These are phyloP conservation scores for Hyaloscypha hepaticicola DNA, from an alignment of 495 filamentous ascomycete species.

Conservation along the genomic window DNA sequence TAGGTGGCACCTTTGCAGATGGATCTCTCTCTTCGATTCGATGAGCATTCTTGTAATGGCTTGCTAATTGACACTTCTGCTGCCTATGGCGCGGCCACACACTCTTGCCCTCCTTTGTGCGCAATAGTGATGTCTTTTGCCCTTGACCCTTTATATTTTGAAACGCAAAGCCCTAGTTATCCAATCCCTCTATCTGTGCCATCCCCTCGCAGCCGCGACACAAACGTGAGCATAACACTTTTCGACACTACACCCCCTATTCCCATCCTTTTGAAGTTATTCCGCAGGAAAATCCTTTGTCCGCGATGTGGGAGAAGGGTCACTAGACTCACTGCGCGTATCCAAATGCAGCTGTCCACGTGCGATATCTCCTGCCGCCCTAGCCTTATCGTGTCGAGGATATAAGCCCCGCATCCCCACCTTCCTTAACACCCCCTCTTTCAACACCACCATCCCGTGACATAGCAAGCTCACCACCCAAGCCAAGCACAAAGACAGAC, in stretches of 20 bases:
- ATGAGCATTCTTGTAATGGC: background rate
- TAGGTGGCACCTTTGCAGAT: conserved; percentile 5
- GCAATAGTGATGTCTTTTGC: background rate
- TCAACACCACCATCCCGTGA: background rate
- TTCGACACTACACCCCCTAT: background rate
- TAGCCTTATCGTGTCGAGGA: background rate
- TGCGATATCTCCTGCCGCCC: background rate
- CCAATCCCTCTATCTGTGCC: background rate
- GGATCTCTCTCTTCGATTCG: background rate
- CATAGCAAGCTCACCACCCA: background rate
- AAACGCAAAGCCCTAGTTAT: background rate
- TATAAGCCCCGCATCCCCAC: conserved; percentile 2
- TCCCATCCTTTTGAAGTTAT: background rate
- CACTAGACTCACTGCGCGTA: background rate
- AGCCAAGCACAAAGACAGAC: background rate
- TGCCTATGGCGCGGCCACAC: background rate
- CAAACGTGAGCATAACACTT: background rate
- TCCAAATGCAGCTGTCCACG: background rate
- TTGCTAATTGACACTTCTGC: background rate
- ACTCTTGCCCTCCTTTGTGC: background rate
- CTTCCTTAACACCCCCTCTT: background rate
- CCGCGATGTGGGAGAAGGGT: background rate
- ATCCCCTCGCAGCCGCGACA: background rate
- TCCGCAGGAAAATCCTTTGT: background rate
- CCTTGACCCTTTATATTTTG: background rate